Conservation (phyloP, 306 rosid genomes). For the Mimosa pudica region DNA sequence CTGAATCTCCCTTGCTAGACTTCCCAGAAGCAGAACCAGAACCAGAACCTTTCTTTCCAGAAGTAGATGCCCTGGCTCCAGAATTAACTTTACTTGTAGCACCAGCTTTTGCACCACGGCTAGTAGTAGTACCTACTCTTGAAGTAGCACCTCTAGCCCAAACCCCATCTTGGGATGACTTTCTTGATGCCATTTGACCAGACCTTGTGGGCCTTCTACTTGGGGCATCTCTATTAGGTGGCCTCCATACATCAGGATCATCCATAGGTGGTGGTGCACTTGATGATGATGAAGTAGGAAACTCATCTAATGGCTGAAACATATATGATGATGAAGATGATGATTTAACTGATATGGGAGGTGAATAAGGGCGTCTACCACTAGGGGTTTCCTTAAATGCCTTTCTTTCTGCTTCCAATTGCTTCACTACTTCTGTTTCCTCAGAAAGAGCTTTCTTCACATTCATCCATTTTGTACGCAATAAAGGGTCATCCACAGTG, state of each 20-base stretch:
- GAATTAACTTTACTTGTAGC: slow-evolving; percentile 57
- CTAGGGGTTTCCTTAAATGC: slow-evolving; percentile 49
- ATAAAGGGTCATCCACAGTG: slow-evolving; percentile 61
- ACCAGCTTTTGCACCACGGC: slow-evolving; percentile 58
- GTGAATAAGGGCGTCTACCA: slow-evolving; percentile 67
- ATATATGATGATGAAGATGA: slow-evolving; percentile 40
- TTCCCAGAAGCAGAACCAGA: slow-evolving; percentile 45
- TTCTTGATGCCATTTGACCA: slow-evolving; percentile 59
- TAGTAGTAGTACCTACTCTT: slow-evolving; percentile 48
- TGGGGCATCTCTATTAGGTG: slow-evolving; percentile 64
- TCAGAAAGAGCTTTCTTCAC: slow-evolving; percentile 68
- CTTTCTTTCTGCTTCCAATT: slow-evolving; percentile 70
- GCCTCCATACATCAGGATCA: slow-evolving; percentile 84
- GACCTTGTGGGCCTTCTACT: slow-evolving; percentile 62
- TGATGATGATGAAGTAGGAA: slow-evolving; percentile 59
- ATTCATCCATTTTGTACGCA: slow-evolving; percentile 73
- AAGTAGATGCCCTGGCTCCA: slow-evolving; percentile 52
- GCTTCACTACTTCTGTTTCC: slow-evolving; percentile 71
- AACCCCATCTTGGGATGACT: slow-evolving; percentile 70
- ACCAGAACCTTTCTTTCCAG: slow-evolving; percentile 57
- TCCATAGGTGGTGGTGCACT: slow-evolving; percentile 40
- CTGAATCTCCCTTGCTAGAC: slow-evolving; percentile 33
- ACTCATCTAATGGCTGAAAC: slow-evolving; percentile 75
- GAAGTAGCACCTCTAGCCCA: slow-evolving; percentile 66
- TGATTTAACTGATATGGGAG: slow-evolving; percentile 63